Evolutionary conservation across 1,284 basidiomycete species (phyloP).

Genomic region (Mycosarcoma mackinlayi): DNA sequence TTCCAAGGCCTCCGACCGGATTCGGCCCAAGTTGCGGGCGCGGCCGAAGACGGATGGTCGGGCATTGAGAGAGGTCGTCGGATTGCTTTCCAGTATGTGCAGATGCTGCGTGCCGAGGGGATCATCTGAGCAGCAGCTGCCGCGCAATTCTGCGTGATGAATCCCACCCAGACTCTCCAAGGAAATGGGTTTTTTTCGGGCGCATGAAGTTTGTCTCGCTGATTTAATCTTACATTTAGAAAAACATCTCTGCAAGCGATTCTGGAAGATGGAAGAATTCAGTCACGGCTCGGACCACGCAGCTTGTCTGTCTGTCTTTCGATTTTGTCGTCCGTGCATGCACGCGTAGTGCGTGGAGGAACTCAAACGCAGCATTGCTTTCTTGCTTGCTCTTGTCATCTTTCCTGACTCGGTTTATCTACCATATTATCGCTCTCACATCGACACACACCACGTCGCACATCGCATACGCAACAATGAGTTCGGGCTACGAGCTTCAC

Average conservation of each 20-base stretch:
- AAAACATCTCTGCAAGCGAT: background rate
- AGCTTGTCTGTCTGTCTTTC: background rate
- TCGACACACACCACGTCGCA: background rate
- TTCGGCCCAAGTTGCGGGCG: background rate
- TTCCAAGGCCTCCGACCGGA: conserved; percentile 42
- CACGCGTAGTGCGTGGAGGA: too few species aligned
- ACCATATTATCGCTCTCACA: background rate
- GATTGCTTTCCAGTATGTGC: conserved; percentile 48
- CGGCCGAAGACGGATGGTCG: conserved; percentile 25
- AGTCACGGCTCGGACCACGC: background rate
- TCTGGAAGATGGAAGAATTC: conserved; percentile 28
- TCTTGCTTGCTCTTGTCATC: background rate
- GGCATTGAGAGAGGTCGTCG: conserved; percentile 44
- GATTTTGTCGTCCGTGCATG: conserved; percentile 23
- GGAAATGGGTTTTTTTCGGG: too few species aligned
- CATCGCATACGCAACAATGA: conserved; percentile 15
- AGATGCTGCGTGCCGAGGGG: conserved; percentile 47
- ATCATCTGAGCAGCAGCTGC: conserved; percentile 22
- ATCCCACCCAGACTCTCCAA: too few species aligned
- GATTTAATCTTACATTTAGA: background rate
- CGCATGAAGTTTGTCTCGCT: too few species aligned
- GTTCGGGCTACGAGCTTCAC: conserved; percentile 65
- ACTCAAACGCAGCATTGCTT: conserved; percentile 2
- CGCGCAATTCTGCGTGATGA: too few species aligned
- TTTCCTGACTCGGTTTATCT: too few species aligned